Base-by-base conservation (phyloP, 1,284 basidiomycete species). In the Afroboletus lepidellus region DNA sequence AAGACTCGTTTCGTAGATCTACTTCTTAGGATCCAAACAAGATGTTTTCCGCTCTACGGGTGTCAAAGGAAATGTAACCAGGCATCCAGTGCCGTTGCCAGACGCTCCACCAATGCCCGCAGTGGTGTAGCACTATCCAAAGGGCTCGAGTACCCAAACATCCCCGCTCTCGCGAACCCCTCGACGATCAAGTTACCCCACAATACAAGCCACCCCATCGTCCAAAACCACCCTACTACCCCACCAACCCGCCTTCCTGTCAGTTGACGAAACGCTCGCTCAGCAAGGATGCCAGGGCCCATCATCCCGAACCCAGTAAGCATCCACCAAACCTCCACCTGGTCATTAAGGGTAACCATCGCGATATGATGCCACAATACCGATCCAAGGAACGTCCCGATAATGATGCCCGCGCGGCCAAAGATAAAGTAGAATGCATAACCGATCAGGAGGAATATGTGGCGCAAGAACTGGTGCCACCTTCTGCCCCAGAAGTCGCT, bases 311-410 rank as follows among this genome's bases (percentile, higher is more conserved):
- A 86, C 57, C 77, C 83, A 5, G 77, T 74, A 0, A 69, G 66
- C 30, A 81, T 71, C n/a, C 66, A 58, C 36, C 61, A 57, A 23
- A 75, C 69, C 23, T 83, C 80, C 0, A 71, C 67, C 9, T 77
- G 77, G 12, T 68, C 66, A 2, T 77, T 76, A 71, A 83, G 75
- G 1, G 77, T 77, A 73, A 78, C 78, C 41, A 81, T 55, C 11
- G 74, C 76, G 18, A 75, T 49, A 54, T 79, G 69, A 55, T 86
- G 84, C 29, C 83, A 55, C 0, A 80, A 43, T 2, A 74, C 83
- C 0, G 84, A 85, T 2, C 75, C 61, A 3, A 79, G 54, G 63
- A 86, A 87, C 1, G 75, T 74, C 12, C 81, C 83, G 4, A 85
- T 32, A 6, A 83, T 66, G 6, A 64, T 69, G 5, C 77, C 80